Conservation (phyloP, 2,329 filamentous ascomycete species). For the Ramichloridium luteum region DNA sequence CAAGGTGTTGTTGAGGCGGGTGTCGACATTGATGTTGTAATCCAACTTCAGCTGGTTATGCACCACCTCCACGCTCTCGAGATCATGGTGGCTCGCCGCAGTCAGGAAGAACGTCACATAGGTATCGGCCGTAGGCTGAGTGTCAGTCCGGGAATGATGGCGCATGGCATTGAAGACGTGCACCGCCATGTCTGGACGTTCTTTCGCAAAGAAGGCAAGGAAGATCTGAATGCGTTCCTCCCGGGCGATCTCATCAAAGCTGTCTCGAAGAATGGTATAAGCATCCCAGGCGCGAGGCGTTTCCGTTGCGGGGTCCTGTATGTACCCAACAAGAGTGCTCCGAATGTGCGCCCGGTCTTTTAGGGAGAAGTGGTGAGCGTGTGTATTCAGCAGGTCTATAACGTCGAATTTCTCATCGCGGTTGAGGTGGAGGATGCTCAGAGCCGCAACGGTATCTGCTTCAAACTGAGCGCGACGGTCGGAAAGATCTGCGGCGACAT, state of each 20-base stretch:
- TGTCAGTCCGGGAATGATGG: constrained; percentile 50
- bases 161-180: constrained; percentile 91
- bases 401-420: constrained; percentile 68
- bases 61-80: constrained; percentile 57
- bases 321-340: constrained; percentile 54
- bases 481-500: constrained; percentile 61
- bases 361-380: constrained; percentile 58
- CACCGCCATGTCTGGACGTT: constrained; percentile 70
- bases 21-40: constrained; percentile 62
- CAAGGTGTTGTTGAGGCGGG: constrained; percentile 65
- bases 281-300: constrained; percentile 52
- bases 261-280: constrained; percentile 46
- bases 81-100: constrained; percentile 33
- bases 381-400: constrained; percentile 67
- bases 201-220: constrained; percentile 67
- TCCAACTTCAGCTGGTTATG: constrained; percentile 96
- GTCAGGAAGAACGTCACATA: constrained; percentile 72
- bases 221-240: constrained; percentile 60
- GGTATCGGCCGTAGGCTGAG: constrained; percentile 57
- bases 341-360: constrained; percentile 56
- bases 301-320: constrained; percentile 48
- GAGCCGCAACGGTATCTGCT: constrained; percentile 58
- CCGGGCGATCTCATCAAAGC: constrained; percentile 52
- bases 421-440: constrained; percentile 63
- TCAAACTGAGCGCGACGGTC: constrained; percentile 58